Evolutionary conservation across 108 stramenopile species (phyloP).

Genomic region (Heterococcus sp.): DNA sequence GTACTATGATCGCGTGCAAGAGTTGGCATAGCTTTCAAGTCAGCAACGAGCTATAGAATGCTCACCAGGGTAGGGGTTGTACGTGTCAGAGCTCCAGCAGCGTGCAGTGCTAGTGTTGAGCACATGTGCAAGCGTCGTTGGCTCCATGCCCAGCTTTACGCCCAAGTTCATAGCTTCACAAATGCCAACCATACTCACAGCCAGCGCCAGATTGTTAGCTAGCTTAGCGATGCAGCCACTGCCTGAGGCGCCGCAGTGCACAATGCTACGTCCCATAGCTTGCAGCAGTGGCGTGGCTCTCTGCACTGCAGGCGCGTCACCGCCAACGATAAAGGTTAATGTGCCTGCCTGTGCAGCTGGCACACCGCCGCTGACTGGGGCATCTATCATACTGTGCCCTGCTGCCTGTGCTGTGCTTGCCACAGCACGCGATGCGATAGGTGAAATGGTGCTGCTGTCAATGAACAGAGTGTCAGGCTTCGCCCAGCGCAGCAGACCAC

Average conservation of each 20-base stretch:
- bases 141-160: constrained; percentile 78
- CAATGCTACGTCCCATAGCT: constrained; percentile 70
- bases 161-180: constrained; percentile 90
- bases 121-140: constrained; percentile 71
- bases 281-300: constrained; percentile 59
- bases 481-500: constrained; percentile 4
- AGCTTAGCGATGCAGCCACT: constrained; percentile 68
- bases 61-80: constrained; percentile 89
- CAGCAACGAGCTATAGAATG: no score
- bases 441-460: constrained; percentile 77
- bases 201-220: constrained; percentile 88
- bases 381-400: constrained; percentile 61
- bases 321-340: constrained; percentile 90
- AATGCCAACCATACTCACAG: constrained; percentile 84
- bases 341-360: constrained; percentile 78
- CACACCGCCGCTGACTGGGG: constrained; percentile 90
- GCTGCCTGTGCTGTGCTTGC: constrained; percentile 18
- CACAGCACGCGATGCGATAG: constrained; percentile 34
- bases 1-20: no score
- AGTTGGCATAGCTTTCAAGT: no score
- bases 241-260: constrained; percentile 76
- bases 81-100: constrained; percentile 84
- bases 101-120: constrained; percentile 87
- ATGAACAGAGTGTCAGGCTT: constrained; percentile 58
- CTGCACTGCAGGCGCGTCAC: constrained; percentile 53